Base-by-base conservation (phyloP, 1,284 basidiomycete genomes). In the Exobasidium rhododendri region DNA sequence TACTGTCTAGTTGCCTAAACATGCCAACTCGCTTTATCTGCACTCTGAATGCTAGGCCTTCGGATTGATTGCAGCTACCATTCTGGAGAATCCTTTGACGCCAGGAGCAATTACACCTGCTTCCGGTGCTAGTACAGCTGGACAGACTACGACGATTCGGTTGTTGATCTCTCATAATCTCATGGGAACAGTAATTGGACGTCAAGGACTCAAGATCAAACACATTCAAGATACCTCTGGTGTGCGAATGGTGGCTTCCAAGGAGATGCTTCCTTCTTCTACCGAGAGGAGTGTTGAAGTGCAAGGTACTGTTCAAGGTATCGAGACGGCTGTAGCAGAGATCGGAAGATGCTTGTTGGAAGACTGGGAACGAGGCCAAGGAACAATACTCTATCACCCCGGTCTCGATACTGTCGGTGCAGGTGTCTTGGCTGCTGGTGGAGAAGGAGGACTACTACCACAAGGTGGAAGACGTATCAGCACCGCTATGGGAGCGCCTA, bases 301-400 rank as follows among this genome's bases (percentile, higher is more conserved):
- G 55, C 92, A 97, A 81, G 94, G 94, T 60, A 85, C 89, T 44
- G 88, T 92, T 35, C 92, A 96, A 67, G 85, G 91, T 51, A 97
- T 97, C 79, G 88, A 90, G 61, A 88, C 87, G 68, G 94, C 94
- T 57, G 88, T 97, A 63, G 87, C 89, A 79, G 94, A 98, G 82
- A 97, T 98, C 81, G 91, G 89, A 55, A 91, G 92, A 80, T 97
- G 92, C 81, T 84, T 98, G 50, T 84, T 96, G 65, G 94, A 97
- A 80, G 94, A 98, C 82, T 97, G 92, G 91, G 94, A 97, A 80
- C 85, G 94, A 67, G 90, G 90, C 61, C 83, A 88, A 58, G 73
- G 94, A 30, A 97, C 94, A 24, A 93, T 97, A 30, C 87, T 92
- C 69, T 98, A 93, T 85, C 91, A 96, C 81, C 94, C 94, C 30